phyloP scores from a whole-genome alignment of 2,329 filamentous ascomycete genomes.

The Aspergillus niger region DNA sequence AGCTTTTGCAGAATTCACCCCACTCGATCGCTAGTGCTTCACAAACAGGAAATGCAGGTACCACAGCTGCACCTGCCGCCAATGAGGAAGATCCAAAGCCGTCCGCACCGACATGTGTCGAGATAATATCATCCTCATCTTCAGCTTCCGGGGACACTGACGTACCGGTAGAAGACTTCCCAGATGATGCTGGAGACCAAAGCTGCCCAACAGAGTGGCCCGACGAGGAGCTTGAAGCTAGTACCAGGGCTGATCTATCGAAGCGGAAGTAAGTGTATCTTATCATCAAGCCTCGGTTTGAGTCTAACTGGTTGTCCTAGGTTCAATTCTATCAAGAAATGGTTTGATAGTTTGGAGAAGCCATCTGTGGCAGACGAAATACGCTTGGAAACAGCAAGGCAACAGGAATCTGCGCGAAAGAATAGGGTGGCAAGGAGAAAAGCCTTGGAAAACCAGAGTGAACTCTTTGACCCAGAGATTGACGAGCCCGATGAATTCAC shows the following conservation, averaged over 20 bases:
- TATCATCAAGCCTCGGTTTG: background rate
- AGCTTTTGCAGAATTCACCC: background rate
- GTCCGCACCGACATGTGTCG: background rate
- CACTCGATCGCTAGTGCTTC: background rate
- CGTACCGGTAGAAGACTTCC: background rate
- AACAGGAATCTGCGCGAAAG: constrained; percentile 1
- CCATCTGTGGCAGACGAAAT: constrained; percentile 15
- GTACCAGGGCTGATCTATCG: background rate
- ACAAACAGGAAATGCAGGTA: background rate
- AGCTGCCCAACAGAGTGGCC: background rate
- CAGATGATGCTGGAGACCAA: background rate
- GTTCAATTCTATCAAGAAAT: constrained; percentile 12
- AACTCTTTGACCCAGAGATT: background rate
- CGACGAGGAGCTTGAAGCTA: background rate
- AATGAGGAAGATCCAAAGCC: background rate
- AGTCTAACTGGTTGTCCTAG: constrained; percentile 5
- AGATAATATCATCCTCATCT: background rate
- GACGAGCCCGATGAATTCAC: background rate
- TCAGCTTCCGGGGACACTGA: background rate
- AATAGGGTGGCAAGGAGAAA: constrained; percentile 11
- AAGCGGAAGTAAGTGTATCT: constrained; percentile 6
- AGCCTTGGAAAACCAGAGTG: constrained; percentile 1
- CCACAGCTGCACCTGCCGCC: background rate
- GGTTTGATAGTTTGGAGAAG: constrained; percentile 10
- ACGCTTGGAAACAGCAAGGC: constrained; percentile 13